Evolutionary conservation across 2,329 filamentous ascomycete genomes (phyloP).

Genomic region (Penicillium sp.): DNA sequence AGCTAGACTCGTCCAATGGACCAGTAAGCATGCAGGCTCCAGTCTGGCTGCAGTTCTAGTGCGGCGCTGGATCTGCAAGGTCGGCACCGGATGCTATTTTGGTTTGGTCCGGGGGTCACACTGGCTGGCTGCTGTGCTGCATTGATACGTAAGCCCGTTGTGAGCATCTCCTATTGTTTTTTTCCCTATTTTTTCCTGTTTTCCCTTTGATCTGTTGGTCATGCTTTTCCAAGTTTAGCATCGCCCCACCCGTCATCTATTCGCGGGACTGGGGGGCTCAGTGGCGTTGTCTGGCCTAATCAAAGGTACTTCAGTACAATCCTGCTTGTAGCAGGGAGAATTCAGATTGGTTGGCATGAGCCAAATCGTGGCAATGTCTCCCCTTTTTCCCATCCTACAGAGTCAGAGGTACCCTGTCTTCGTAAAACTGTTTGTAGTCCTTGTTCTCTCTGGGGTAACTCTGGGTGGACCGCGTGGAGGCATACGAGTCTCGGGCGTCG

Average conservation of each 20-base stretch:
- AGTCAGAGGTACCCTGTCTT: too few relatives aligned
- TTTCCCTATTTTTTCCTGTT: background rate
- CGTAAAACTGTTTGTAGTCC: too few relatives aligned
- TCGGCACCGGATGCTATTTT: constrained; percentile 22
- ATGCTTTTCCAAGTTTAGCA: constrained; percentile 4
- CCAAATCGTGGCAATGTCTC: background rate
- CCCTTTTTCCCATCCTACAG: background rate
- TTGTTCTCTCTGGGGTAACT: background rate
- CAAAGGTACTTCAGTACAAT: background rate
- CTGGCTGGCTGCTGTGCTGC: constrained; percentile 13
- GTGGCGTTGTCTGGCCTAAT: background rate
- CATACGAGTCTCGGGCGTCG: constrained; percentile 15
- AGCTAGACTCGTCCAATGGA: constrained; percentile 3
- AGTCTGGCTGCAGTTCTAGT: constrained; percentile 11
- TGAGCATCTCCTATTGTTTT: background rate
- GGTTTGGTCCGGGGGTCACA: constrained; percentile 20
- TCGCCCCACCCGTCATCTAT: constrained; percentile 3
- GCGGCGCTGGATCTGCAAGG: constrained; percentile 25
- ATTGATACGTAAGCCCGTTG: constrained; percentile 13
- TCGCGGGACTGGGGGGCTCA: background rate
- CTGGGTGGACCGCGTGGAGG: constrained; percentile 22
- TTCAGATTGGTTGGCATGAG: too few relatives aligned
- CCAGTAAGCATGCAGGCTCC: constrained; percentile 15
- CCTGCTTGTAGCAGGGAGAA: background rate
- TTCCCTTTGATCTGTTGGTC: background rate